Evolutionary conservation across 805 yeast species (phyloP).

Genomic region (Sugiyamaella boreocaroliniensis): DNA sequence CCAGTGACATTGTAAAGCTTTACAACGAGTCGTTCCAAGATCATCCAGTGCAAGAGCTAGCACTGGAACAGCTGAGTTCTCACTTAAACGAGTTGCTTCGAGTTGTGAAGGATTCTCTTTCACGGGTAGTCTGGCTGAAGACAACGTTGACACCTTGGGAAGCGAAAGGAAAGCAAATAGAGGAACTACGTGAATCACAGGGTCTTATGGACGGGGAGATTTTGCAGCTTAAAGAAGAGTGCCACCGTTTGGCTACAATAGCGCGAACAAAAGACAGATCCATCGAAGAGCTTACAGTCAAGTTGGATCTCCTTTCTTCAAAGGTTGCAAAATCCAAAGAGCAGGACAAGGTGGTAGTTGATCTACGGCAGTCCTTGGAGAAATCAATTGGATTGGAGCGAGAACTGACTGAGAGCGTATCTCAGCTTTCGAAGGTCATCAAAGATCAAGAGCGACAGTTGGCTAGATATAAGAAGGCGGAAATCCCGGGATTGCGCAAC

Average conservation of each 20-base stretch:
- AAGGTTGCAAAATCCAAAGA: slow-evolving; percentile 19
- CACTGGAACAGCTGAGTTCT: not conserved
- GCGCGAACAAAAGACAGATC: slow-evolving; percentile 18
- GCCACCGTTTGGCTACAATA: slow-evolving; percentile 14
- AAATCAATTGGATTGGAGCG: slow-evolving; percentile 8
- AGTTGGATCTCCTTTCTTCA: slow-evolving; percentile 17
- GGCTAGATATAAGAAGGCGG: slow-evolving; percentile 8
- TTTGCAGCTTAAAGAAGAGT: slow-evolving; percentile 16
- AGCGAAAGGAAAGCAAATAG: slow-evolving; percentile 14
- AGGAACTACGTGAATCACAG: slow-evolving; percentile 8
- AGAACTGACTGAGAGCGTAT: slow-evolving; percentile 9
- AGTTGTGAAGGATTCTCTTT: not conserved
- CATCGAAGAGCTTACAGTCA: slow-evolving; percentile 25
- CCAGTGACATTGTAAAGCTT: not conserved
- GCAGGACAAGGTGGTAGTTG: slow-evolving; percentile 17
- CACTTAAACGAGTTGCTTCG: not conserved
- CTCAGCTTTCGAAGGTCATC: slow-evolving; percentile 5
- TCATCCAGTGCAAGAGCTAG: not conserved
- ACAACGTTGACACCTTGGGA: slow-evolving; percentile 22
- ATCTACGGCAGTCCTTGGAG: slow-evolving; percentile 11
- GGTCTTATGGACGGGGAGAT: slow-evolving; percentile 13
- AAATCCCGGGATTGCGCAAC: slow-evolving; percentile 8
- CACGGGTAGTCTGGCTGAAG: not conserved
- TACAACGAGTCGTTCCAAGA: not conserved
- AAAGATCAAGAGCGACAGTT: slow-evolving; percentile 13